Base-by-base conservation (phyloP, 2,329 filamentous ascomycete genomes). In the Penicillium thymicola region DNA sequence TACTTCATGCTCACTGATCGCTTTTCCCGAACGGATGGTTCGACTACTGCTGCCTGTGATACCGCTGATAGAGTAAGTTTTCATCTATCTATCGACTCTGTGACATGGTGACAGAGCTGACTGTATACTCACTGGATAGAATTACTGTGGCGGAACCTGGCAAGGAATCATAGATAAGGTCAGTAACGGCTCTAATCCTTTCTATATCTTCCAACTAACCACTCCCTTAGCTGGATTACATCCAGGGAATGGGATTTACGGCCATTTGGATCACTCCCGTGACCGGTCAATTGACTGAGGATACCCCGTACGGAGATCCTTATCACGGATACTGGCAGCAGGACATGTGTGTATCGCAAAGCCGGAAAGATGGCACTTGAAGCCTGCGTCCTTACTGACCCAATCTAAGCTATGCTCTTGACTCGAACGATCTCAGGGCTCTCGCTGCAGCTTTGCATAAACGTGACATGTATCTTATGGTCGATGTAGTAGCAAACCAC, bases 381-480 rank as follows among this genome's bases (percentile, higher is more conserved):
- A 2, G 14, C 3, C 32, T 30, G 36, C 6, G 28, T 18, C 8
- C 30, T 41, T 7, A 47, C 32, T 41, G 16, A 51, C 13, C 10
- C 13, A 16, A 21, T 32, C 3, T 8, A 34, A 73, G 71, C 32
- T 80, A 81, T 62, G 63, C 72, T 14, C 69, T 89, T 54, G 87
- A 89, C 64, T 59, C 77, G 2, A 75, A 81, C 14, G 86, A 89
- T 62, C 75, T 89, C 54, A 79, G 80, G 60, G 78, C 76, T 5
- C 77, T 89, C 7, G 77, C 85, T 1, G 70, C 73, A 23, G 83
- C 81, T 2, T 70, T 85, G 2, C 85, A 87, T 64, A 68, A 71
- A 18, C 76, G 82, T 4, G 78, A 72, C 16, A 86, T 85, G 82
- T 83, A 83, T 61, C 71, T 86, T 37, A 86, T 86, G 83, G 75